A percentile compares a stretch with the other conserved stretches of the same genome.
Evolutionary conservation across 2,329 filamentous ascomycete genomes (phyloP).

Genomic region (Epichloe scottii): DNA sequence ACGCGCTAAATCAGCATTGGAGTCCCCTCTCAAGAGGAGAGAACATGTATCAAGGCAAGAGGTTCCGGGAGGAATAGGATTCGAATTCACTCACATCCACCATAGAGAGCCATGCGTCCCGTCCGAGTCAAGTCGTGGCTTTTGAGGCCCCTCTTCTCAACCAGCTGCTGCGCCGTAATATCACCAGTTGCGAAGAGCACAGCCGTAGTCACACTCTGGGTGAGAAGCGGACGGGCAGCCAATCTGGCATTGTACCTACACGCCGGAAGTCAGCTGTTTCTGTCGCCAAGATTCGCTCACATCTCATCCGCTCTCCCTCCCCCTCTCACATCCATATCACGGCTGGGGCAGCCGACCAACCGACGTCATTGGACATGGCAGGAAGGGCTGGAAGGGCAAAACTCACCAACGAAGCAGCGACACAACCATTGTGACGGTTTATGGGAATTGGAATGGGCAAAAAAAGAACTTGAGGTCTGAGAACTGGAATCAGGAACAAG

Average conservation of each 20-base stretch:
- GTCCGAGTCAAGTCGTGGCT: slow-evolving; percentile 66
- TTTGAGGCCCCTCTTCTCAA: slow-evolving; percentile 66
- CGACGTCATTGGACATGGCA: neutral
- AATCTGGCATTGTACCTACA: slow-evolving; percentile 79
- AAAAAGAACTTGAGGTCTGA: neutral
- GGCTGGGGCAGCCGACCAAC: neutral
- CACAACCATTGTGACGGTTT: slow-evolving; percentile 7
- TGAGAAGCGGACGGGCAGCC: slow-evolving; percentile 71
- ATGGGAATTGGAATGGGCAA: neutral
- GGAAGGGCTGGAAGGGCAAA: neutral
- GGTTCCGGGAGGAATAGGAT: too few species aligned
- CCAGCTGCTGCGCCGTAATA: slow-evolving; percentile 76
- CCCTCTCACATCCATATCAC: neutral
- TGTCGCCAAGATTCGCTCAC: neutral
- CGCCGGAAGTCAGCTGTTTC: slow-evolving; percentile 7
- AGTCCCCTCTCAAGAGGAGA: neutral
- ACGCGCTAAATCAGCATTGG: neutral
- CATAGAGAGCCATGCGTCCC: slow-evolving; percentile 68
- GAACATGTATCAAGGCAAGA: neutral
- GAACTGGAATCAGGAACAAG: neutral
- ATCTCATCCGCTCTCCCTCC: neutral
- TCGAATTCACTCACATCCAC: slow-evolving; percentile 45
- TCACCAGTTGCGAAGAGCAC: slow-evolving; percentile 91
- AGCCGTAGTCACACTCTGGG: slow-evolving; percentile 80
- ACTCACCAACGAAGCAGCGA: slow-evolving; percentile 21